These are phyloP conservation scores for Tarenaya hassleriana DNA, from an alignment of 345 rosid species.

Conservation along the genomic window DNA sequence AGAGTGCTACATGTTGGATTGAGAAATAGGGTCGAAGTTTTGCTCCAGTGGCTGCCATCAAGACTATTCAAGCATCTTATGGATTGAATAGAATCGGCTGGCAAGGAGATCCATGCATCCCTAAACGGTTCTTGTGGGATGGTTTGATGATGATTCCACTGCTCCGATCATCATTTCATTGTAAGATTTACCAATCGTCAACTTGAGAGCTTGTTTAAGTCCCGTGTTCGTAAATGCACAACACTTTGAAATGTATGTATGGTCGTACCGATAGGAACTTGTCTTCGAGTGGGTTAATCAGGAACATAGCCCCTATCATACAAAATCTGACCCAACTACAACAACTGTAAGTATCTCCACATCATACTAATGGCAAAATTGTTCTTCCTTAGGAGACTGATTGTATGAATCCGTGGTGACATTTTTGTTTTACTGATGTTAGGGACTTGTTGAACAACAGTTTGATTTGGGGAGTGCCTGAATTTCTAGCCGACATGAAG, in stretches of 20 bases:
- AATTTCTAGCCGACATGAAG: too few species aligned
- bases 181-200: neutral
- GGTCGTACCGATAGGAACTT: constrained; percentile 21
- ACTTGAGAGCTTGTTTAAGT: neutral
- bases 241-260: neutral
- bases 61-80: constrained; percentile 22
- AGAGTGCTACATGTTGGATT: too few species aligned
- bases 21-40: neutral
- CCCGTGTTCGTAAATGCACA: neutral
- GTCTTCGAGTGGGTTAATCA: constrained; percentile 32
- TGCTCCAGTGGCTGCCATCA: constrained; percentile 35
- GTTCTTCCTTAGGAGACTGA: too few species aligned
- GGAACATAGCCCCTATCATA: constrained; percentile 22
- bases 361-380: too few species aligned
- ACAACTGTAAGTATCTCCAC: constrained; percentile 30
- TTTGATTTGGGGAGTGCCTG: too few species aligned
- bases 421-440: too few species aligned
- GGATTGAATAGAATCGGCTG: constrained; percentile 30
- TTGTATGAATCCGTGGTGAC: too few species aligned
- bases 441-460: too few species aligned
- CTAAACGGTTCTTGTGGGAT: constrained; percentile 30
- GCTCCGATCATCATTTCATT: constrained; percentile 19
- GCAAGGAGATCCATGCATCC: constrained; percentile 63
- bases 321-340: constrained; percentile 25
- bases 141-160: constrained; percentile 23